These are phyloP conservation scores for Fusarium transvaalense DNA, from an alignment of 2,329 filamentous ascomycete species.

Conservation along the genomic window DNA sequence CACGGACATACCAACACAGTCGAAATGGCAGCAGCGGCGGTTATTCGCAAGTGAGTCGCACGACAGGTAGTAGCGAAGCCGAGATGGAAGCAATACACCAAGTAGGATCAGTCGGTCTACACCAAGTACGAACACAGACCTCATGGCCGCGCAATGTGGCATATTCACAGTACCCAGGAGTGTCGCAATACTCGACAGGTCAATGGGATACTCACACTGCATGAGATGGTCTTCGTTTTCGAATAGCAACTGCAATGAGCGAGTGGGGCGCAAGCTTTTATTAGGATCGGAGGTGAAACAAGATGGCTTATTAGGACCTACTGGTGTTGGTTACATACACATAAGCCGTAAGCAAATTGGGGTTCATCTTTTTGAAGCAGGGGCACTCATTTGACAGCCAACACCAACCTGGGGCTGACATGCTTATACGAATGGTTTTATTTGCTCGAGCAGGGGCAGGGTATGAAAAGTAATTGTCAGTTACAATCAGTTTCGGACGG, in stretches of 20 bases:
- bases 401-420: conserved; percentile 13
- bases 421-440: conserved; percentile 13
- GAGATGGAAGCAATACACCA: conserved; percentile 43
- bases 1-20: conserved; percentile 47
- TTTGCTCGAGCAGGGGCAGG: conserved; percentile 12
- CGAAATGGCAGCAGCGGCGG: conserved; percentile 53
- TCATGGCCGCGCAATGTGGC: conserved; percentile 43
- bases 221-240: conserved; percentile 11
- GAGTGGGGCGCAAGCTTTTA: conserved; percentile 17
- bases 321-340: conserved; percentile 10
- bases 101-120: conserved; percentile 41
- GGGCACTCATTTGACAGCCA: conserved; percentile 13
- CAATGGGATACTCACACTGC: conserved; percentile 29
- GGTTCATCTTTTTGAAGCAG: conserved; percentile 35
- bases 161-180: conserved; percentile 32
- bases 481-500: not conserved
- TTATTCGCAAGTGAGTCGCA: conserved; percentile 53
- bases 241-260: conserved; percentile 13
- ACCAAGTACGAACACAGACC: conserved; percentile 36
- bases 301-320: conserved; percentile 12
- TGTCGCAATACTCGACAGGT: conserved; percentile 39
- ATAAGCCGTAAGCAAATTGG: conserved; percentile 23
- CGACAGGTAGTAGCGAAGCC: conserved; percentile 50
- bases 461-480: conserved; percentile 24
- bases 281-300: conserved; percentile 30